Evolutionary conservation across 179 eudicot genomes (phyloP).

Genomic region (Amaranthus tricolor): DNA sequence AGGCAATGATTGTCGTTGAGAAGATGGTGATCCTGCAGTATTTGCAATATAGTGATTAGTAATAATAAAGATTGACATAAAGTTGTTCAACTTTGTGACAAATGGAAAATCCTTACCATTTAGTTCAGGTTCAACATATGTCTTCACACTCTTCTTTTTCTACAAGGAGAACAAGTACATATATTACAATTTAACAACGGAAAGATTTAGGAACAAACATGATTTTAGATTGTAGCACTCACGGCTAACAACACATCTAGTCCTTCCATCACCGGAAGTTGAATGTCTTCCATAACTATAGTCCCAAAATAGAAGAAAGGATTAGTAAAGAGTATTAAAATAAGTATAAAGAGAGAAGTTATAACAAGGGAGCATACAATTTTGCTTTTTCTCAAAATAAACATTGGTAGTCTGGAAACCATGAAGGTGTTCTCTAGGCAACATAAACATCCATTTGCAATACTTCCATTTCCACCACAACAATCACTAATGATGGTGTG

Average conservation of each 20-base stretch:
- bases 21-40: constrained; percentile 40
- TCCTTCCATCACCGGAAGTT: constrained; percentile 79
- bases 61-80: background rate
- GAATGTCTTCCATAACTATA: constrained; percentile 47
- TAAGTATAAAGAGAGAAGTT: background rate
- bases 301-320: constrained; percentile 7
- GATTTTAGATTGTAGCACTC: constrained; percentile 28
- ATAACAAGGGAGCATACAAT: background rate
- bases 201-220: background rate
- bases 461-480: background rate
- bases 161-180: constrained; percentile 16
- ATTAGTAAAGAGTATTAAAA: constrained; percentile 2
- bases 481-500: background rate
- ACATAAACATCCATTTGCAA: background rate
- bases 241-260: constrained; percentile 61
- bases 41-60: constrained; percentile 19
- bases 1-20: constrained; percentile 31
- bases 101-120: constrained; percentile 51
- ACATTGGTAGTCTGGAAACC: background rate
- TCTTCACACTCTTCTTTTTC: constrained; percentile 40
- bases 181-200: background rate
- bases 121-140: constrained; percentile 40
- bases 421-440: background rate
- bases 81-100: constrained; percentile 1
- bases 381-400: background rate